These are phyloP conservation scores for Diaporthe sp. DNA, from an alignment of 2,329 filamentous ascomycete genomes.

Conservation along the genomic window DNA sequence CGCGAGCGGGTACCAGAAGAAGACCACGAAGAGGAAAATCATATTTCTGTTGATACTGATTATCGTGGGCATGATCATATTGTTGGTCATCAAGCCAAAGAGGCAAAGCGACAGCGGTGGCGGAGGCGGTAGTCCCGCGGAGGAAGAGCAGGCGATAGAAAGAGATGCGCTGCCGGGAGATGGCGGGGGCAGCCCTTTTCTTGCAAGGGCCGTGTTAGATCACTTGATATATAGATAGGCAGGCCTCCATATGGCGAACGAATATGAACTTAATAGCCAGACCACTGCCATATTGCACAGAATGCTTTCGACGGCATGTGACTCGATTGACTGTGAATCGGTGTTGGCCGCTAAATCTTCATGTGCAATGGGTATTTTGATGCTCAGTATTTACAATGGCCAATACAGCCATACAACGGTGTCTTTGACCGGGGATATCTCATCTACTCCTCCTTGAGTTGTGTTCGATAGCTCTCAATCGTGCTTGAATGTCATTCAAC, in stretches of 20 bases:
- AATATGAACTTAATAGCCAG: slow-evolving; percentile 3
- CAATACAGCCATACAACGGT: not conserved
- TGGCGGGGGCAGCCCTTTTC: slow-evolving; percentile 18
- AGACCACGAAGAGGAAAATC: slow-evolving; percentile 90
- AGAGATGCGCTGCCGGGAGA: not conserved
- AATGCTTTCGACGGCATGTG: not conserved
- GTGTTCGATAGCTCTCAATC: slow-evolving; percentile 11
- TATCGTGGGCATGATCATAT: slow-evolving; percentile 87
- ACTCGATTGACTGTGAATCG: not conserved
- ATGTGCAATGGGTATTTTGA: slow-evolving; percentile 12
- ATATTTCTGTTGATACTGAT: slow-evolving; percentile 89
- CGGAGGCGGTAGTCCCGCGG: slow-evolving; percentile 30
- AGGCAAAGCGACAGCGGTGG: slow-evolving; percentile 23
- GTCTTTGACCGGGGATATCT: not conserved
- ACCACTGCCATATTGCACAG: not conserved
- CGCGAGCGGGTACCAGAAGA: slow-evolving; percentile 89
- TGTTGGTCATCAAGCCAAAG: slow-evolving; percentile 84
- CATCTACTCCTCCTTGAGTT: not conserved
- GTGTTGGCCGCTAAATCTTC: not conserved
- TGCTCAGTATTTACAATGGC: not conserved
- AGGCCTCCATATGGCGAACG: not conserved
- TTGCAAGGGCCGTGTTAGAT: slow-evolving; percentile 29
- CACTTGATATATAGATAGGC: slow-evolving; percentile 31
- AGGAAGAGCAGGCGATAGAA: slow-evolving; percentile 26
- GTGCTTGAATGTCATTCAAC: slow-evolving; percentile 34